These are phyloP conservation scores for Leucocoprinus sp. DNA, from an alignment of 768 basidiomycete genomes.

Conservation along the genomic window DNA sequence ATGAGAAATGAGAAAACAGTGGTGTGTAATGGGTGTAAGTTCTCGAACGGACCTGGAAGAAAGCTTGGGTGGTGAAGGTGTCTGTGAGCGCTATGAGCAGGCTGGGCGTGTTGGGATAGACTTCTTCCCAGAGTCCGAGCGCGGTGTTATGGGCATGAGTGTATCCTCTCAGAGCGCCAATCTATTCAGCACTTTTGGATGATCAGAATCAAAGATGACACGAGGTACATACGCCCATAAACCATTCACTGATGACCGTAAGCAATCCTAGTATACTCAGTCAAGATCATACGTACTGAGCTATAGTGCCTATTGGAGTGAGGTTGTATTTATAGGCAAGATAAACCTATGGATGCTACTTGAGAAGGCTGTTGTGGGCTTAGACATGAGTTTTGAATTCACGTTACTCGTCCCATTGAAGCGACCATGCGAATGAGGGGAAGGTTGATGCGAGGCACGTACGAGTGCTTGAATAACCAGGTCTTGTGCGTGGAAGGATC, in stretches of 20 bases:
- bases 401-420: conserved; percentile 91
- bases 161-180: conserved; percentile 82
- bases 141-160: conserved; percentile 64
- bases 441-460: conserved; percentile 47
- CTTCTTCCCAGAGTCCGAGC: conserved; percentile 80
- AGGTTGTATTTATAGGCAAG: conserved; percentile 72
- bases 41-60: no score
- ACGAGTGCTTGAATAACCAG: conserved; percentile 63
- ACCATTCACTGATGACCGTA: conserved; percentile 59
- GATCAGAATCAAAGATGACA: conserved; percentile 1
- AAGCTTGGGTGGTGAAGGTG: conserved; percentile 83
- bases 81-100: conserved; percentile 80
- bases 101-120: conserved; percentile 43
- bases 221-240: conserved; percentile 62
- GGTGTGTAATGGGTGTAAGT: no score
- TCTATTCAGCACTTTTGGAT: conserved; percentile 30
- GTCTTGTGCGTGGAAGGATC: conserved; percentile 71
- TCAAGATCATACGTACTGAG: conserved; percentile 43
- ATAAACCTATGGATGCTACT: conserved; percentile 47
- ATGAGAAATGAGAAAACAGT: no score
- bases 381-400: conserved; percentile 14
- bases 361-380: not conserved
- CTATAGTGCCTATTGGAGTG: conserved; percentile 71
- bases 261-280: not conserved
- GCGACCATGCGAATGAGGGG: conserved; percentile 31